phyloP scores from a whole-genome alignment of 2,329 filamentous ascomycete genomes.

The Penicillium sp. region DNA sequence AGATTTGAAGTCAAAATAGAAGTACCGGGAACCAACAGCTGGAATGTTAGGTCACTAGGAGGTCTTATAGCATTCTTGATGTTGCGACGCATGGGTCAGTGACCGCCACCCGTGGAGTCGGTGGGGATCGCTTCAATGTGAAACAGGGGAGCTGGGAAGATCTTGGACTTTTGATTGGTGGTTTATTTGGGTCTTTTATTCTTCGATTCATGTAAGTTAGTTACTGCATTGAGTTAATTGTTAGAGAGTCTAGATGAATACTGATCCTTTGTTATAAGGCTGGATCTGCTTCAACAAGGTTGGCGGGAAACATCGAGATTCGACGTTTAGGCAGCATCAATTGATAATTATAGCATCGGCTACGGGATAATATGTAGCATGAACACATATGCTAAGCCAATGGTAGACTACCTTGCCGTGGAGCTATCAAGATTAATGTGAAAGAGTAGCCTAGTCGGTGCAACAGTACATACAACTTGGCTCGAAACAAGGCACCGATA shows the following conservation, averaged over 20 bases:
- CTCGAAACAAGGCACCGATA: neutral
- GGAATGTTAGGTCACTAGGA: slow-evolving; percentile 14
- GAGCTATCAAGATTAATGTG: neutral
- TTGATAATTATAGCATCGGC: neutral
- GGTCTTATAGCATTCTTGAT: slow-evolving; percentile 14
- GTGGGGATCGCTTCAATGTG: neutral
- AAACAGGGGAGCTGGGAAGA: slow-evolving; percentile 2
- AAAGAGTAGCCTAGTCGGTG: neutral
- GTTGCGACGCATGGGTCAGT: neutral
- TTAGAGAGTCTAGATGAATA: too few species aligned
- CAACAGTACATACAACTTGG: neutral
- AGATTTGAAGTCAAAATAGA: too few species aligned
- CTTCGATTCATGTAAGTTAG: neutral
- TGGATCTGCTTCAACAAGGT: neutral
- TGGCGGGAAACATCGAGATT: too few species aligned
- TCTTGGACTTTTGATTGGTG: neutral
- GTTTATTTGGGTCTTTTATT: neutral
- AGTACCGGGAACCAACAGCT: neutral
- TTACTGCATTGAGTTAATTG: neutral
- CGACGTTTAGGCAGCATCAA: too few species aligned
- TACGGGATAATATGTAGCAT: neutral
- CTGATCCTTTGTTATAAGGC: neutral
- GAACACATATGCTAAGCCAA: neutral
- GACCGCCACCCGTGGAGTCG: slow-evolving; percentile 2
- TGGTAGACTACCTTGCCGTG: neutral